Conservation (phyloP, 352 stramenopile genomes). For the Stramenopiles sp. region DNA sequence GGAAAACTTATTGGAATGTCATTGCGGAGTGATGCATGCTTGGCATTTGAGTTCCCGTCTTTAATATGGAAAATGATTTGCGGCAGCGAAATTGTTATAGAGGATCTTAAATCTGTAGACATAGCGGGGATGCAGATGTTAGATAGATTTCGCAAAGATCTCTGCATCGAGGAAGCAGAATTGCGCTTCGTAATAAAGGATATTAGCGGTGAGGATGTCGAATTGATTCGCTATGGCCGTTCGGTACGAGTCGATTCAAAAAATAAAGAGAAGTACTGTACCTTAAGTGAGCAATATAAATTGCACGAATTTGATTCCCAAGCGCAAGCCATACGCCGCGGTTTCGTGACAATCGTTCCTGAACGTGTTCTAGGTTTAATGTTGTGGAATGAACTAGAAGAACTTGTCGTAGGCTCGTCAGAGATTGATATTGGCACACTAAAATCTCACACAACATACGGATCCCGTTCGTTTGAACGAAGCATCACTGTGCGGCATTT, state of each 20-base stretch:
- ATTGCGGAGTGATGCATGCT: not conserved
- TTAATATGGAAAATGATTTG: not conserved
- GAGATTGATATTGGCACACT: not conserved
- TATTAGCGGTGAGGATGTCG: not conserved
- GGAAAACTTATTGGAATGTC: not conserved
- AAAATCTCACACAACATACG: not conserved
- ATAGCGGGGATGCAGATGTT: not conserved
- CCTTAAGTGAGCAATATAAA: not conserved
- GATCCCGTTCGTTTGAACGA: not conserved
- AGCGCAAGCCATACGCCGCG: constrained; percentile 45
- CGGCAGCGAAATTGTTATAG: not conserved
- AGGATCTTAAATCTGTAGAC: not conserved
- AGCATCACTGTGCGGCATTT: not conserved
- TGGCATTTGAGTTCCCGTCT: not conserved
- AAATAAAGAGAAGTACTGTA: not conserved
- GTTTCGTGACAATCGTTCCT: constrained; percentile 56
- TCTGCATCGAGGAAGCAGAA: no score
- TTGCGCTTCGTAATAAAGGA: not conserved
- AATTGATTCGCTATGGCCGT: not conserved
- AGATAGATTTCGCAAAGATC: not conserved
- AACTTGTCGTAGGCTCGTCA: not conserved
- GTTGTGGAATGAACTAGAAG: not conserved
- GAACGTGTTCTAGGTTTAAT: constrained; percentile 36
- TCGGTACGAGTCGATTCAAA: not conserved
- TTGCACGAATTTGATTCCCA: constrained; percentile 33